A percentile compares a stretch with the other conserved stretches of the same genome.
Evolutionary conservation across 129 eudicot genomes (phyloP).

Genomic region (Rutidosis leptorrhynchoides): DNA sequence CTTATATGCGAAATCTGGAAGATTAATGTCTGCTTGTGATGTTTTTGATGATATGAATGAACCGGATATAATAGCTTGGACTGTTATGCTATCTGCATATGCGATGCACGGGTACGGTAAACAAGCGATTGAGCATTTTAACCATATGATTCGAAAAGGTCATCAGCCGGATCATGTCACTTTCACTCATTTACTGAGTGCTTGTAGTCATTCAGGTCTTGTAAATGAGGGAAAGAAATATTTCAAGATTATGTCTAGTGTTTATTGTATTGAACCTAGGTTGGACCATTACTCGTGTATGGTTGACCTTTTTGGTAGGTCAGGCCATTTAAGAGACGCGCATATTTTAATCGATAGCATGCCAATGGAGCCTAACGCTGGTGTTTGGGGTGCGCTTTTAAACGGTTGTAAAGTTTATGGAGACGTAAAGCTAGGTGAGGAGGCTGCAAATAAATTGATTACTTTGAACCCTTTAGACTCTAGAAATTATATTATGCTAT

Average conservation of each 20-base stretch:
- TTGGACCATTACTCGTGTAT: constrained; percentile 58
- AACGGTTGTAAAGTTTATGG: constrained; percentile 47
- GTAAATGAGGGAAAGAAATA: constrained; percentile 41
- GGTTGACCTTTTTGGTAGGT: constrained; percentile 52
- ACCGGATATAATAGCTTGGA: constrained; percentile 48
- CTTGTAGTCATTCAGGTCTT: constrained; percentile 60
- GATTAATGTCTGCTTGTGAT: constrained; percentile 29
- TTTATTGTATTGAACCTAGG: constrained; percentile 39
- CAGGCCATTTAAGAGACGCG: constrained; percentile 44
- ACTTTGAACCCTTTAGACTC: constrained; percentile 38
- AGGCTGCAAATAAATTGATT: constrained; percentile 40
- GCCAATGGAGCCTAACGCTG: constrained; percentile 57
- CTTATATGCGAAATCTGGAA: constrained; percentile 45
- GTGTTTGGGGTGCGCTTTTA: constrained; percentile 60
- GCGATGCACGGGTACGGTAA: constrained; percentile 50
- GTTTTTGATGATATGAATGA: constrained; percentile 35
- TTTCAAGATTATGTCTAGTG: constrained; percentile 36
- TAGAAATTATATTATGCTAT: constrained; percentile 51
- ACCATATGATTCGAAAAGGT: constrained; percentile 40
- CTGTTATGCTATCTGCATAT: constrained; percentile 49
- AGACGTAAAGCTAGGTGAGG: constrained; percentile 46
- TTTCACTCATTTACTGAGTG: constrained; percentile 53
- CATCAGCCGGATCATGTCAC: constrained; percentile 56
- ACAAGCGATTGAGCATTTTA: constrained; percentile 43
- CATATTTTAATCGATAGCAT: constrained; percentile 33